Base-by-base conservation (phyloP, 768 basidiomycete genomes). In the Artomyces pyxidatus region DNA sequence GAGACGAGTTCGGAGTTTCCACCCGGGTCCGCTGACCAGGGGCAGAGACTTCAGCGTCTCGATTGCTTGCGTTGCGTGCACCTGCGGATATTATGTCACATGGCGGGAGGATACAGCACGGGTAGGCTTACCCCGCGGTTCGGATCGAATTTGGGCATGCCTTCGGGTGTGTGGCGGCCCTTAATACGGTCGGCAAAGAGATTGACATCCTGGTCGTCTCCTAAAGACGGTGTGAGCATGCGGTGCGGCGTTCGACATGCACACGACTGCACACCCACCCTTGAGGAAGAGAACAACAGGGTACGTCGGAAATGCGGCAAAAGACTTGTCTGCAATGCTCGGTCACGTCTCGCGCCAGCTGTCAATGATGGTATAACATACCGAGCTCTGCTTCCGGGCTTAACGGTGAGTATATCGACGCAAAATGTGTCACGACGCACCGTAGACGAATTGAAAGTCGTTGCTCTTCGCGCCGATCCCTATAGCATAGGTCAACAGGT, bases 401-500 rank as follows among this genome's bases (percentile, higher is more conserved):
- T 14, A 6, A 16, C 17, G 11, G 28, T 26, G 30, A 12, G 35
- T 35, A 43, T 5, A n/a, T 6, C 6, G n/a, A 12, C 14, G 3
- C 10, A 19, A 47, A 6, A 21, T n/a, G n/a, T 16, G 14, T 26
- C 4, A 45, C 16, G 8, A 59, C 74, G 28, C 48, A 86, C 87
- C 88, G 63, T 90, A 91, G 27, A 85, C 72, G 40, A 88, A 73
- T 5, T 72, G 66, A 40, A 78, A 74, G 47, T 92, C 88, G 43
- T 85, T 73, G 35, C 72, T 72, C 65, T 88, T 89, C 14, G 88
- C 88, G 12, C 90, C 91, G 30, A 93, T 82, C 12, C 87, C 88
- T 22, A 81, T 69, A 11, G 87, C 85, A 55, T 91, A 93, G 1
- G 79, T 75, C 51, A 93, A 67, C 16, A 91, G 68, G 65, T 93